These are phyloP conservation scores for Malassezia cuniculi DNA, from an alignment of 1,284 basidiomycete genomes.

Conservation along the genomic window DNA sequence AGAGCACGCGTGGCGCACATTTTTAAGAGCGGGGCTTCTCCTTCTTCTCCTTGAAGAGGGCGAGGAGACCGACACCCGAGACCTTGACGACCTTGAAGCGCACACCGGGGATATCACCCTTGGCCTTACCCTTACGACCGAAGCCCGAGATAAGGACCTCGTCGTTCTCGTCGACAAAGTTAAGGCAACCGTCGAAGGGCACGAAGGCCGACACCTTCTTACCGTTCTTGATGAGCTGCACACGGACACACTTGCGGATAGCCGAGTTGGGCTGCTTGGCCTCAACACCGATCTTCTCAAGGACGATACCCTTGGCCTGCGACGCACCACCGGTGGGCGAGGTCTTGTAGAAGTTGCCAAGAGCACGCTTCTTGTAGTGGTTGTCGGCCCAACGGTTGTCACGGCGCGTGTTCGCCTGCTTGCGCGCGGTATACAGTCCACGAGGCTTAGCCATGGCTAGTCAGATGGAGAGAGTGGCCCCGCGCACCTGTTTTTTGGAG, in stretches of 20 bases:
- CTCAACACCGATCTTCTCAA: conserved; percentile 82
- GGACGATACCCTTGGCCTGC: conserved; percentile 98
- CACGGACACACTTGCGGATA: conserved; percentile 99
- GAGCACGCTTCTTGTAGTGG: conserved; percentile 97
- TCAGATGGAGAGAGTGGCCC: background rate
- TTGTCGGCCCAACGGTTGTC: conserved; percentile 97
- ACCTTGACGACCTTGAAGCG: conserved; percentile 99
- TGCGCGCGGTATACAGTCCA: conserved; percentile 97
- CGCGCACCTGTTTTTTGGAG: conserved; percentile 1
- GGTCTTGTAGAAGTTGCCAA: conserved; percentile 99
- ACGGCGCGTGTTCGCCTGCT: conserved; percentile 84
- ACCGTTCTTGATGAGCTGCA: conserved; percentile 99
- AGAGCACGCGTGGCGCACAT: too few relatives aligned
- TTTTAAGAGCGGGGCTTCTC: conserved; percentile 42
- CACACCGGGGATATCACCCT: conserved; percentile 77
- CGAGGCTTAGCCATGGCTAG: conserved; percentile 59
- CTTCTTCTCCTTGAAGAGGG: conserved; percentile 37
- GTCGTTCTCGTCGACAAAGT: conserved; percentile 80
- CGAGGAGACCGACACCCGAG: conserved; percentile 79
- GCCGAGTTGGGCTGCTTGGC: conserved; percentile 99
- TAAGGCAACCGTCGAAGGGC: conserved; percentile 89
- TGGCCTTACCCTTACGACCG: conserved; percentile 97
- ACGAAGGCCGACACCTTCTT: conserved; percentile 61
- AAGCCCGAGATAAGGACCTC: conserved; percentile 99
- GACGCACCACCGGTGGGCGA: conserved; percentile 98